Evolutionary conservation across 164 flowering plant genomes (phyloP), one percentile per base, ranked within the genome.

Genomic region (Chloranthus sessilifolius): DNA sequence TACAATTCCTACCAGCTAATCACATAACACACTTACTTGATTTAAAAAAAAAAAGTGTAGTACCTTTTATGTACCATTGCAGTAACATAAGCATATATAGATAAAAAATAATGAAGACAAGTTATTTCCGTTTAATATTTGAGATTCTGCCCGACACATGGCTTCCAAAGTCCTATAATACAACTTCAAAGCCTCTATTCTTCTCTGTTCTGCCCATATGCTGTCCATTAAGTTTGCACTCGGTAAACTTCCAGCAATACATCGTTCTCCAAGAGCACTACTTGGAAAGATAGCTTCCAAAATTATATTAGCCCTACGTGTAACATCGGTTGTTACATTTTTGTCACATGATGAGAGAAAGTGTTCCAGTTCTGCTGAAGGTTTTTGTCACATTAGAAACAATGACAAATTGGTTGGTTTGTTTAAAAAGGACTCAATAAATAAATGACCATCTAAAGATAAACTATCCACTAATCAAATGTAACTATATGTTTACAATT

Each of bases 151-250:
- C 15, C 52, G 71, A 61, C 97, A 94, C 81, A 94, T 87, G 26
- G 96, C 83, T 66, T 87, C 94, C 68, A 94, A 62, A 49, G 87
- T 96, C 67, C 96, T 74, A 53, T 78, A 94, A 55, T 94, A 94
- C 30, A 94, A 61, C 72, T 89, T 89, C 41, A 81, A 53, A 31
- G 96, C 85, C 66, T 94, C 97, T 60, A 67, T 36, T 68, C 90
- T 81, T 56, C 99, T 74, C 56, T 94, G 97, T 56, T 87, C 88
- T 36, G 96, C 91, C 99, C 99, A 94, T 53, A 83, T 72, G 61
- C 74, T 82, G 57, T 94, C 99, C 96, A 83, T 80, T 49, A 83
- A 63, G 58, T 74, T 83, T 21, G 90, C 64, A 64, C 70, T 64
- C 47, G 80, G 95, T 44, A 76, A 55, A 53, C 61, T 73, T 53